Evolutionary conservation across 495 filamentous ascomycete genomes (phyloP).

Genomic region (Penicillium turbatum): DNA sequence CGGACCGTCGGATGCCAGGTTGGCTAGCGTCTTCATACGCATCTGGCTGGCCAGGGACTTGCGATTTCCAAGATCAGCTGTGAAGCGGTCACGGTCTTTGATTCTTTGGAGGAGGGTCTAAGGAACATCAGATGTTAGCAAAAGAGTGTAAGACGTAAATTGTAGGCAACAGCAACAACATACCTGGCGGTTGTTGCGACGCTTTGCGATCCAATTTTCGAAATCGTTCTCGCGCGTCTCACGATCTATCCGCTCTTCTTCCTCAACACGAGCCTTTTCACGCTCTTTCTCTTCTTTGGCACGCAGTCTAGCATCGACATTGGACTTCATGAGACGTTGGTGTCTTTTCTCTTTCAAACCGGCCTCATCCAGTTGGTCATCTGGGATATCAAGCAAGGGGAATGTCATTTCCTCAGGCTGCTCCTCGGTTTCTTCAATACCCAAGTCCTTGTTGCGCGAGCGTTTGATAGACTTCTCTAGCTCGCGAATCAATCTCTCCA

Average conservation of each 20-base stretch:
- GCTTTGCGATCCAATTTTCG: conserved; percentile 80
- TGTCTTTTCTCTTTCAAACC: conserved; percentile 84
- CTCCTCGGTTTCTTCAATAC: conserved; percentile 73
- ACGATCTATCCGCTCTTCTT: conserved; percentile 75
- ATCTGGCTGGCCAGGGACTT: conserved; percentile 94
- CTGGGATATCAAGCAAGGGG: conserved; percentile 80
- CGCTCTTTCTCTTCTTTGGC: conserved; percentile 94
- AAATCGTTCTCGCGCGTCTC: conserved; percentile 80
- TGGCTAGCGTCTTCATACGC: conserved; percentile 97
- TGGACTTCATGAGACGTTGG: conserved; percentile 87
- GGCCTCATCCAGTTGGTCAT: conserved; percentile 90
- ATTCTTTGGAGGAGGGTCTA: conserved; percentile 69
- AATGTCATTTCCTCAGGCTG: conserved; percentile 74
- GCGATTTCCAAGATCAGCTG: conserved; percentile 88
- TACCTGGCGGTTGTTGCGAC: conserved; percentile 66
- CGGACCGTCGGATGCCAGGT: conserved; percentile 86
- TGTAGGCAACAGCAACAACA: background rate
- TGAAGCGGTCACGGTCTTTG: conserved; percentile 87
- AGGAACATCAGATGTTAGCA: conserved; percentile 15
- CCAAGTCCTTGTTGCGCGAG: conserved; percentile 87
- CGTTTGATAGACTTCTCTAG: conserved; percentile 84
- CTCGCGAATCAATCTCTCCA: conserved; percentile 78
- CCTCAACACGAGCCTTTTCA: conserved; percentile 76
- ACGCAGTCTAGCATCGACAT: conserved; percentile 83
- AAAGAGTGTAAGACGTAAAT: background rate